Conservation (phyloP, 176 grass and related monocot species). For the Bothriochloa decipiens region DNA sequence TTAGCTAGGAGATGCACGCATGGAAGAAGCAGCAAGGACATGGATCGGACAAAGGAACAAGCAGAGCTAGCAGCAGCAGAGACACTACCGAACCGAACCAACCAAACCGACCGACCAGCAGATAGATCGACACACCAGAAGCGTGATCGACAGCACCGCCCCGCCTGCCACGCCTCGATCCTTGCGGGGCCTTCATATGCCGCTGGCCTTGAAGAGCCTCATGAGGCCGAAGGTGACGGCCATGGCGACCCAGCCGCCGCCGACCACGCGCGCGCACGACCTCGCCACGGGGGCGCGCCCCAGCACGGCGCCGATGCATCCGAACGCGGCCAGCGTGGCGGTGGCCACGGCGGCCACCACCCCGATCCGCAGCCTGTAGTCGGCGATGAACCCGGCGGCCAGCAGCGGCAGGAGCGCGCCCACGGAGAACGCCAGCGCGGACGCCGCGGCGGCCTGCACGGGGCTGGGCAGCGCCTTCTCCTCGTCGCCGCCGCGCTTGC, state of each 20-base stretch:
- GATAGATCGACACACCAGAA: not conserved
- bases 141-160: not conserved
- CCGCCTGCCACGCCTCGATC: not conserved
- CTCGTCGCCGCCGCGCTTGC: slow-evolving; percentile 33
- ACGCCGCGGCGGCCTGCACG: slow-evolving; percentile 55
- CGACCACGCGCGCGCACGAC: slow-evolving; percentile 50
- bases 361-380: slow-evolving; percentile 47
- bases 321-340: slow-evolving; percentile 51
- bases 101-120: no score
- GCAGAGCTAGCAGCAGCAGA: no score
- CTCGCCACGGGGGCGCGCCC: slow-evolving; percentile 35
- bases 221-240: slow-evolving; percentile 60
- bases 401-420: slow-evolving; percentile 64
- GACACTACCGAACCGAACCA: no score
- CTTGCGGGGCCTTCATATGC: slow-evolving; percentile 40
- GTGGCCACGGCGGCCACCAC: slow-evolving; percentile 52
- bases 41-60: not conserved
- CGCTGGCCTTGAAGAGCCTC: slow-evolving; percentile 58
- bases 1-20: not conserved
- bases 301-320: slow-evolving; percentile 57
- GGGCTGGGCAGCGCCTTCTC: slow-evolving; percentile 50
- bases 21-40: not conserved
- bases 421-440: slow-evolving; percentile 59
- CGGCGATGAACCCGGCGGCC: slow-evolving; percentile 56
- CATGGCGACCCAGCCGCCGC: slow-evolving; percentile 59